Evolutionary conservation across 306 rosid genomes (phyloP), one percentile per base, ranked within the genome.

Genomic region (Erythrophleum fordii): DNA sequence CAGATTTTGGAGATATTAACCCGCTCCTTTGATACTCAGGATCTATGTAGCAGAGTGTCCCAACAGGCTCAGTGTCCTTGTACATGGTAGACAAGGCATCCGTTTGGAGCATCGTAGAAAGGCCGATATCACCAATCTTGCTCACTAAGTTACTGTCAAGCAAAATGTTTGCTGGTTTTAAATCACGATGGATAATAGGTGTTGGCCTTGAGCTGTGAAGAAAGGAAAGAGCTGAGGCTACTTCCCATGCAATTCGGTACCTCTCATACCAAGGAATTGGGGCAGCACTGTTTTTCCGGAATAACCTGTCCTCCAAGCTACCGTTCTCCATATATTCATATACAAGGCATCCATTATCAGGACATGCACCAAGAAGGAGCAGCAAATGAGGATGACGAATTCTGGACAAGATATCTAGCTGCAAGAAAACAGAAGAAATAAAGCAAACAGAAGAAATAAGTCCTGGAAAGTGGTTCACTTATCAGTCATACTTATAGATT

Each of bases 11-110:
- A 79, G 98, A 92, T 83, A 92, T 13, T 66, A 81, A 31, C 5
- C 99, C 99, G 1, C 87, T 87, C 80, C 99, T 81, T 84, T 96
- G 99, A 56, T 93, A 96, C 94, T 96, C 99, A 0, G 99, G 99
- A 84, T 96, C 99, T 16, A 96, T 93, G 86, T 96, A 96, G 86
- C 92, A 86, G 39, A 93, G 87, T 76, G 99, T 93, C 0, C 99
- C 99, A 51, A 92, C 99, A 23, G 91, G 98, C 2, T 75, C 97
- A 0, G 94, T 73, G 80, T 96, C 97, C 52, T 74, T 82, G 72
- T 77, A 83, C 77, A 82, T 69, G 35, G 88, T 86, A 71, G 97
- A 86, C 45, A 72, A 85, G 55, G 83, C 72, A 69, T 95, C 94
- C 41, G 91, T 87, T 65, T 77, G 46, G 28, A 96, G 88, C 85